Evolutionary conservation across 306 rosid genomes (phyloP), one percentile per base, ranked within the genome.

Genomic region (Prunus mume): DNA sequence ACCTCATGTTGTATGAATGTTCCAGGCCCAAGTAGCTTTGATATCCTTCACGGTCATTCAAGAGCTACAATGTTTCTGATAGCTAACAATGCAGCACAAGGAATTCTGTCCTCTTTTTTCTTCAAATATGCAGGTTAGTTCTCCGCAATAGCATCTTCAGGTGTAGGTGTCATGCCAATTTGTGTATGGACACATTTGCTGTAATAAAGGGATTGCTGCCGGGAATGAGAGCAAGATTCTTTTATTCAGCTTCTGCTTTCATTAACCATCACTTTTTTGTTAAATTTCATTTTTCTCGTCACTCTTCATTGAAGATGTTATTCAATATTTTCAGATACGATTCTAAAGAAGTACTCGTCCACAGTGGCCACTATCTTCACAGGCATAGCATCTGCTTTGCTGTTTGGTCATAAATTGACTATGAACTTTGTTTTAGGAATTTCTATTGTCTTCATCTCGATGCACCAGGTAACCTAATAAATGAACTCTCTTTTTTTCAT

Each of bases 361-460:
- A 96, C 99, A 27, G 98, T 96, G 28, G 98, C 99, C 27, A 93
- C 99, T 56, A 96, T 96, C 87, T 96, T 93, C 84, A 96, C 99
- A 12, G 98, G 99, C 87, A 89, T 96, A 85, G 97, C 91, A 75
- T 96, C 99, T 68, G 97, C 99, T 72, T 86, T 79, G 68, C 55
- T 96, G 80, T 96, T 96, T 78, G 99, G 99, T 83, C 99, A 96
- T 82, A 93, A 81, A 54, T 85, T 93, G 78, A 96, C 98, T 57
- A 85, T 96, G 88, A 96, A 96, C 86, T 96, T 93, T 79, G 62
- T 96, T 68, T 82, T 96, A 75, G 99, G 99, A 66, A 96, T 96
- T 83, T 96, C 99, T 55, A 93, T 96, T 72, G 99, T 96, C 47
- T 93, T 96, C 86, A 96, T 96, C 84, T 96, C 99, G 10, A 96